A percentile compares a stretch with the other conserved stretches of the same genome.
These are phyloP conservation scores for Hygrocybe coccinea DNA, from an alignment of 768 basidiomycete genomes.

Conservation along the genomic window DNA sequence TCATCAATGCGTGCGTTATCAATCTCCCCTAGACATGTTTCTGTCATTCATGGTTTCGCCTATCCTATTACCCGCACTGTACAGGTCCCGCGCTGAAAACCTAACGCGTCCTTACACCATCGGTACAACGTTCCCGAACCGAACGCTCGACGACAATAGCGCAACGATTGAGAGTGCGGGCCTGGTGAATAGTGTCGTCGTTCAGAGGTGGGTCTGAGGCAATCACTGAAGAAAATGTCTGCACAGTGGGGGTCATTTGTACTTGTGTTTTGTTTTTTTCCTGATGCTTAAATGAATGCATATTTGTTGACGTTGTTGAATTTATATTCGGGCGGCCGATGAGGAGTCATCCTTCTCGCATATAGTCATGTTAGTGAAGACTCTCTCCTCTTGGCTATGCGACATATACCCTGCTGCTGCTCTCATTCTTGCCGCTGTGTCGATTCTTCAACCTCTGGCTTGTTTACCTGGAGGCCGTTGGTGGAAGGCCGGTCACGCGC, in stretches of 20 bases:
- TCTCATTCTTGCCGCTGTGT: no score
- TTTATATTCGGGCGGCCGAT: no score
- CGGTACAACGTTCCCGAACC: constrained; percentile 85
- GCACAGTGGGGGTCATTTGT: background rate
- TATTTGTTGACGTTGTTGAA: no score
- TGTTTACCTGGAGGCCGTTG: no score
- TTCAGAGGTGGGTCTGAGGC: constrained; percentile 65
- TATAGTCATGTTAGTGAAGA: no score
- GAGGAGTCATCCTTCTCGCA: no score
- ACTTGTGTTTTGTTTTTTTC: no score
- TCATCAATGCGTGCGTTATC: constrained; percentile 80
- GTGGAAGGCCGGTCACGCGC: no score
- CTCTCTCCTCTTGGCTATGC: no score
- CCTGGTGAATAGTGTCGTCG: constrained; percentile 75
- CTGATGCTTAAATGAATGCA: no score
- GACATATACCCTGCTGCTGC: no score
- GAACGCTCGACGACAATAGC: constrained; percentile 56
- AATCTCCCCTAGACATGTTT: background rate
- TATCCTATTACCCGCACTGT: background rate
- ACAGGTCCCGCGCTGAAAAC: constrained; percentile 69
- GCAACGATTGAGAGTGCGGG: constrained; percentile 70
- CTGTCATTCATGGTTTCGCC: background rate
- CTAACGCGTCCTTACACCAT: constrained; percentile 62
- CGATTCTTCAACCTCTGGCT: no score
- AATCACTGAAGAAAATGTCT: constrained; percentile 8